Evolutionary conservation across 805 yeast genomes (phyloP), one percentile per base, ranked within the genome.

Genomic region (Ogataea chonburiensis): DNA sequence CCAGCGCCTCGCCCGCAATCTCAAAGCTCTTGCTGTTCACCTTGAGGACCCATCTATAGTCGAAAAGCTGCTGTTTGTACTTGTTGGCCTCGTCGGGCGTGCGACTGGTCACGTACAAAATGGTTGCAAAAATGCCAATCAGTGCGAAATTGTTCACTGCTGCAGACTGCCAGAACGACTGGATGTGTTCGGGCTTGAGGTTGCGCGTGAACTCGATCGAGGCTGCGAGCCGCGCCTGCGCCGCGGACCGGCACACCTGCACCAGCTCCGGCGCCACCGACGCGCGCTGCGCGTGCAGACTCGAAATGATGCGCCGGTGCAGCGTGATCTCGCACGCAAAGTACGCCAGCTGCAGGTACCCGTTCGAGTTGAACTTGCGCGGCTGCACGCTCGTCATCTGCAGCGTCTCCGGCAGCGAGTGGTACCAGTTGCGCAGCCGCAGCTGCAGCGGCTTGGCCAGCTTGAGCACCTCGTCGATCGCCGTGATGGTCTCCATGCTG

Each of bases 81-180:
- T 72, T 66, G 25, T 66, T 66, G 0, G 82, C 72, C 52, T 87
- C 96, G 37, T 79, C 86, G 12, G 71, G 59, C 0, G 73, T 52
- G 7, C 69, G 58, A 1, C 93, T 66, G 0, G 96, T 83, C 11
- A 81, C 80, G 50, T 73, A 85, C 37, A 89, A 62, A 9, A 89
- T 66, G 0, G 94, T 81, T 0, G 96, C 95, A 68, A 89, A 89
- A 0, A 91, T 77, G 2, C 96, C 96, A 24, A 88, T 86, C 23
- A 86, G 61, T 5, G 95, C 78, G 45, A 89, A 77, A 52, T 86
- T 86, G 10, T 83, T 71, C 0, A 93, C 71, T 0, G 95, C 75
- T 2, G 88, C 77, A 2, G 88, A 76, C 60, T 86, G 93, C 96
- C 96, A 89, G 58, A 87, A 88, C 8, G 95, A 77, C 55, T 81